These are phyloP conservation scores for Emmonsia crescens DNA, from an alignment of 2,329 filamentous ascomycete species.

Conservation along the genomic window DNA sequence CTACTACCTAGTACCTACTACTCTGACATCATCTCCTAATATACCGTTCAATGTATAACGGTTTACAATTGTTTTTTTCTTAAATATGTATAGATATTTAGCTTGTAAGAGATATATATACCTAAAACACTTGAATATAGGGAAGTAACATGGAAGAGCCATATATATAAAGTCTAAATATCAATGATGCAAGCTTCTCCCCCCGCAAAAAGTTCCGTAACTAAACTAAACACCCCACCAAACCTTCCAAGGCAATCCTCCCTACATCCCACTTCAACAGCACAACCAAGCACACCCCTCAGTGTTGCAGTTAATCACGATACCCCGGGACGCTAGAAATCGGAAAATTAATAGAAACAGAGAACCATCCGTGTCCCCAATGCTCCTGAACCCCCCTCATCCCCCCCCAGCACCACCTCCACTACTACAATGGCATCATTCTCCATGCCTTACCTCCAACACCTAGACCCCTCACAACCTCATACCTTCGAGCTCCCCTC, in stretches of 20 bases:
- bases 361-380: not conserved
- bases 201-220: not conserved
- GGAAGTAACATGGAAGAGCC: no score
- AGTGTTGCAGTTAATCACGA: not conserved
- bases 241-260: not conserved
- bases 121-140: no score
- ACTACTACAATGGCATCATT: not conserved
- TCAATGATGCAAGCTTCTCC: not conserved
- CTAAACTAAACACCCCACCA: not conserved
- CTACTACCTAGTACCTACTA: no score
- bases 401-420: not conserved
- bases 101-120: no score
- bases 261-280: not conserved
- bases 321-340: not conserved
- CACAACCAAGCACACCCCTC: not conserved
- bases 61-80: no score
- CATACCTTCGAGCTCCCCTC: slow-evolving; percentile 55
- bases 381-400: not conserved
- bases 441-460: slow-evolving; percentile 28
- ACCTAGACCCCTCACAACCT: slow-evolving; percentile 37
- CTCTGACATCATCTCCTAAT: no score
- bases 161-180: no score
- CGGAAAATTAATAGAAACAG: not conserved
- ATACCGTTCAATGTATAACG: no score
- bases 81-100: no score